phyloP scores from a whole-genome alignment of 192 early-diverging fungal genomes.

The Lobulomyces angularis region DNA sequence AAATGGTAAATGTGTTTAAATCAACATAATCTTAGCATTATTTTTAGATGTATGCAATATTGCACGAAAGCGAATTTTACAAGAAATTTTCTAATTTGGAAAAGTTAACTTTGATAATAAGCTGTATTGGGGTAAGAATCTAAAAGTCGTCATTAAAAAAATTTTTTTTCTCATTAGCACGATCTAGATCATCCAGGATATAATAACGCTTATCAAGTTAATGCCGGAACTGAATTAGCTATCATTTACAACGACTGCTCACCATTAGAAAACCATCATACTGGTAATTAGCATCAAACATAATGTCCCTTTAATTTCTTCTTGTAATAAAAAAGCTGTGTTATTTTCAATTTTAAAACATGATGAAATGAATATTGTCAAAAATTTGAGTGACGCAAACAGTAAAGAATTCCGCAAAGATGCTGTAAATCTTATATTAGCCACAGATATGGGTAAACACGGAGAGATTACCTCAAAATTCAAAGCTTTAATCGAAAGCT shows the following conservation, averaged over 20 bases:
- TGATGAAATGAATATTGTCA: constrained; percentile 25
- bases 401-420: constrained; percentile 32
- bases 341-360: constrained; percentile 29
- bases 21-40: background rate
- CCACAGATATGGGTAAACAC: constrained; percentile 45
- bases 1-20: constrained; percentile 21
- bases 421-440: constrained; percentile 36
- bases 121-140: constrained; percentile 9
- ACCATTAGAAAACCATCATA: constrained; percentile 40
- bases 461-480: constrained; percentile 28
- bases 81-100: constrained; percentile 25
- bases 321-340: constrained; percentile 10
- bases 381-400: constrained; percentile 11
- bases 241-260: constrained; percentile 41
- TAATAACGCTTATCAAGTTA: constrained; percentile 41
- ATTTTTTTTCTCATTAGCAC: constrained; percentile 4
- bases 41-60: constrained; percentile 29
- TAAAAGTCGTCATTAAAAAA: background rate
- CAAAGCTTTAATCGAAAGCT: constrained; percentile 19
- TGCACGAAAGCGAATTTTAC: constrained; percentile 18
- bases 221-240: constrained; percentile 31
- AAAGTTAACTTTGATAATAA: constrained; percentile 20
- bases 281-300: constrained; percentile 5
- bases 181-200: constrained; percentile 33
- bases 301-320: background rate